Evolutionary conservation across 805 yeast genomes (phyloP).

Genomic region (Candida ponderosae): DNA sequence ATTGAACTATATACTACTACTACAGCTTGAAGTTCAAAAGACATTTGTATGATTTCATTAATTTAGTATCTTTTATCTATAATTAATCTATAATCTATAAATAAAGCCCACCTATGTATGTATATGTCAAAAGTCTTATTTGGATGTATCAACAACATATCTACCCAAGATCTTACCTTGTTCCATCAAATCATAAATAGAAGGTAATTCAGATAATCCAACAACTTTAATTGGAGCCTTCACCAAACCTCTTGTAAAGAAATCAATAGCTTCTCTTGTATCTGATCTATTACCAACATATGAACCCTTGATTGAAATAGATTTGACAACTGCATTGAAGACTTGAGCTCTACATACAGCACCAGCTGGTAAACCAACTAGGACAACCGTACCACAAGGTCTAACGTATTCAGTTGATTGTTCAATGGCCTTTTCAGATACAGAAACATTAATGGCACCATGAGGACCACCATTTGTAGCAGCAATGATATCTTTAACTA

Average conservation of each 20-base stretch:
- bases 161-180: conserved; percentile 59
- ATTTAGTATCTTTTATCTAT: too few relatives aligned
- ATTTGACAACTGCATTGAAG: conserved; percentile 41
- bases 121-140: conserved; percentile 21
- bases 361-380: conserved; percentile 53
- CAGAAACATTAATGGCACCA: conserved; percentile 61
- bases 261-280: conserved; percentile 61
- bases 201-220: conserved; percentile 46
- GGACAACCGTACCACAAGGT: conserved; percentile 52
- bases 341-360: conserved; percentile 39
- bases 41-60: too few relatives aligned
- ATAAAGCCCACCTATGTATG: too few relatives aligned
- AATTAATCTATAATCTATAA: too few relatives aligned
- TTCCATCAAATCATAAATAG: conserved; percentile 47
- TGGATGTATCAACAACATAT: conserved; percentile 72
- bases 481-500: conserved; percentile 34
- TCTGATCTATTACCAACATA: conserved; percentile 18
- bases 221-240: conserved; percentile 53
- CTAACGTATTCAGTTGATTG: conserved; percentile 46
- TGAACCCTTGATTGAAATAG: conserved; percentile 34
- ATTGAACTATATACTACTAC: not conserved
- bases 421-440: conserved; percentile 43
- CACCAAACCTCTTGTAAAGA: conserved; percentile 58
- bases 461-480: conserved; percentile 62
- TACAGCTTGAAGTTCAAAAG: too few relatives aligned